phyloP scores from a whole-genome alignment of 2,329 filamentous ascomycete genomes.

The Aspergillus japonicus region DNA sequence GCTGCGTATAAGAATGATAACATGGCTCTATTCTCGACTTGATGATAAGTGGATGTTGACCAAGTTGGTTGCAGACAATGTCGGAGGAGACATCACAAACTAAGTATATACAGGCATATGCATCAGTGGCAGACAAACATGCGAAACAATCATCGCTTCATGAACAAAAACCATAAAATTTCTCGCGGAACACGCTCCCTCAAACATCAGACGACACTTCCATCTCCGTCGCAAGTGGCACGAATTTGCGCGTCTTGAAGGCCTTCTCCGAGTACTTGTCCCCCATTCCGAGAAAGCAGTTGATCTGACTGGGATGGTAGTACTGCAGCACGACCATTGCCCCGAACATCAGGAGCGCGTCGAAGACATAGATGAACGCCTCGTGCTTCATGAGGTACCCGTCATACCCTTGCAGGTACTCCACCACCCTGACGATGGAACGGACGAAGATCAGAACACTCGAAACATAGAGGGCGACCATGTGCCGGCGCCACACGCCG shows the following conservation, averaged over 20 bases:
- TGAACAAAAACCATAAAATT: neutral
- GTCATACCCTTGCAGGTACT: constrained; percentile 31
- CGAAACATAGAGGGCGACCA: constrained; percentile 31
- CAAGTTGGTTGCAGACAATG: too few relatives aligned
- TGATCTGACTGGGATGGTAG: constrained; percentile 26
- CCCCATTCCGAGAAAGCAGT: constrained; percentile 24
- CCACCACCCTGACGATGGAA: constrained; percentile 32
- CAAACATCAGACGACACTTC: neutral
- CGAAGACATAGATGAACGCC: constrained; percentile 34
- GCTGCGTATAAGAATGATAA: too few relatives aligned
- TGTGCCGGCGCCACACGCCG: constrained; percentile 36
- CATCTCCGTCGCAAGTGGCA: constrained; percentile 6
- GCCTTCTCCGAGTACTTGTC: constrained; percentile 18
- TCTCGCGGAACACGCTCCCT: too few relatives aligned
- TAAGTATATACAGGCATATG: too few relatives aligned
- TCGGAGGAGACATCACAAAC: too few relatives aligned
- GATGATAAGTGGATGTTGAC: too few relatives aligned
- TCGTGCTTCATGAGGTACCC: constrained; percentile 33
- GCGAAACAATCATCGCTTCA: neutral
- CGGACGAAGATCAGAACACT: constrained; percentile 30
- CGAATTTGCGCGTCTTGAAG: constrained; percentile 16
- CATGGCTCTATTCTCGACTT: too few relatives aligned
- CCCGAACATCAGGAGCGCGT: constrained; percentile 31
- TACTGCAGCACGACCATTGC: constrained; percentile 25
- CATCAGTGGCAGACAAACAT: neutral